Evolutionary conservation across 225 moss, liverwort and hornwort genomes (phyloP), one percentile per base, ranked within the genome.

Genomic region (Marchantia polymorpha): DNA sequence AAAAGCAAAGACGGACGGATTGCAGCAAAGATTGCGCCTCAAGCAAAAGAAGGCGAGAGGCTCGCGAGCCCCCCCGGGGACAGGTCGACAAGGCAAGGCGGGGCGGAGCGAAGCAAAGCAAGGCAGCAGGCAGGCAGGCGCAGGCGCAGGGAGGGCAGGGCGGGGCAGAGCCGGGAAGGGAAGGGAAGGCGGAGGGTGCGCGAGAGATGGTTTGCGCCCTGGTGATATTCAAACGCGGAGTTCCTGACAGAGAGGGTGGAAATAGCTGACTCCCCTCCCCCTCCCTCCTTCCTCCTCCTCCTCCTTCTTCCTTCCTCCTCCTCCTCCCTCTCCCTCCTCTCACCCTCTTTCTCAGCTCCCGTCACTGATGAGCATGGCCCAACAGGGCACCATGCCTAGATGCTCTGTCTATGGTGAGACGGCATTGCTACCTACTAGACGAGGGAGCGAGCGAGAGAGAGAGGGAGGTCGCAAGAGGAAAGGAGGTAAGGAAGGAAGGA

Each of bases 191-290:
- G 7, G 60, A 19, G 16, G 7, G 29, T 15, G 68, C 39, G 7
- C 7, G 39, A 71, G 3, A 49, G 71, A 50, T 17, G 0, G 71
- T 47, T 20, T 50, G 48, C 71, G 17, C 14, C 49, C 49, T 49
- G 47, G 71, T 71, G 48, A 71, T 71, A 49, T 71, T 71, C 71
- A 71, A 71, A 71, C 71, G 71, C 71, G 71, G 47, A 71, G 31
- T 66, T 26, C 49, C 71, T 71, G 71, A 71, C 71, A 71, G 3
- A n/a, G 48, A 71, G 2, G 49, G 71, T 49, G 71, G 19, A 71
- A 71, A 25, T 47, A 47, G 46, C 19, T 50, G n/a, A n/a, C n/a
- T n/a, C n/a, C n/a, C n/a, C n/a, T 7, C 47, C 71, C 49, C 23
- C 46, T 70, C 70, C 65, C 65, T 65, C 66, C 10, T 66, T 8